Base-by-base conservation (phyloP, 2,329 filamentous ascomycete genomes). In the Fusarium pilosicola region DNA sequence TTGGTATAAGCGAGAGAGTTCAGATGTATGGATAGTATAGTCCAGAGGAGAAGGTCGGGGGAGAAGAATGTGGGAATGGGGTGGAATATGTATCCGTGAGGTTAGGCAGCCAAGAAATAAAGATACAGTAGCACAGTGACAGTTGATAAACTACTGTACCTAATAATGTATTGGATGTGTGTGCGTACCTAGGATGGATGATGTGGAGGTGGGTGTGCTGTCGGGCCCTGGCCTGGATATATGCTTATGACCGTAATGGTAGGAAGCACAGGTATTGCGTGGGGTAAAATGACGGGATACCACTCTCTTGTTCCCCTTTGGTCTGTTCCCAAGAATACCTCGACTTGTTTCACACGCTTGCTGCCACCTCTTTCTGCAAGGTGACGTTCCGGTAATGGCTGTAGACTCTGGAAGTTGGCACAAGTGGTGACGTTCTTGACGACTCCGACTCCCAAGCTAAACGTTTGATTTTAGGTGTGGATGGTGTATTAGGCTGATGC, bases 401-500 rank as follows among this genome's bases (percentile, higher is more conserved):
- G 55, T 36, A 36, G 30, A 54, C 51, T n/a, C 18, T 22, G 41
- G 39, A 67, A 65, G 55, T 70, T 68, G 65, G 58, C 62, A 64
- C 51, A 39, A 48, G 60, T 62, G 60, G 65, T 73, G 70, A 73
- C 70, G 71, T 68, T 68, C 39, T 68, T 58, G 61, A 57, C 39
- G 32, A 63, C 59, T 58, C 60, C 39, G 32, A 63, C 59, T 58
- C 60, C 46, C 59, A 54, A 57, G 49, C 45, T 59, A 18, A n/a
- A 14, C 42, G 48, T 41, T 42, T 17, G 60, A 20, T 41, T 41
- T 36, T 36, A 51, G 62, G 42, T 60, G 51, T 62, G 46, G 55
- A 59, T 60, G 54, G 39, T 38, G 46, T 46, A 62, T 73, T 71
- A 73, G 71, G 54, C 70, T 73, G 66, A 74, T 73, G 46, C 70